Conservation (phyloP, 176 grass and related monocot genomes). For the Neostapfia colusana region DNA sequence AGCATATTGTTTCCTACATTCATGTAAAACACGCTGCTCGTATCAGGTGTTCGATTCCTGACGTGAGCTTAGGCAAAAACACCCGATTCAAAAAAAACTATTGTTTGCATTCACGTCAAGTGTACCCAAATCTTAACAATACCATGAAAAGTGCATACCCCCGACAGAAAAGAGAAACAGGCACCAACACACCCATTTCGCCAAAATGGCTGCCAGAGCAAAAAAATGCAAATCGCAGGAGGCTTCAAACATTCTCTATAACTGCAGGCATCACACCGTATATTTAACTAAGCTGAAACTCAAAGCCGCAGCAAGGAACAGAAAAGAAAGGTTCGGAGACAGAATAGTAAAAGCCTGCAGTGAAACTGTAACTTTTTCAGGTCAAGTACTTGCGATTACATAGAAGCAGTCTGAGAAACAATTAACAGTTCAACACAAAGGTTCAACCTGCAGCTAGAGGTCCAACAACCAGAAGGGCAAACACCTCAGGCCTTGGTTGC, state of each 20-base stretch:
- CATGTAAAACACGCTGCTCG: no score
- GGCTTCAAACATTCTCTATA: neutral
- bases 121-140: no score
- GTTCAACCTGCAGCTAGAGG: neutral
- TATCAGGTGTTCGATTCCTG: no score
- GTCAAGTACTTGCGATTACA: conserved; percentile 35
- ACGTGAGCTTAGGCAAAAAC: no score
- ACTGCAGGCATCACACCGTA: neutral
- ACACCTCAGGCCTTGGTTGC: neutral
- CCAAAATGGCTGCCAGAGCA: neutral
- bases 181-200: neutral
- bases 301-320: conserved; percentile 1
- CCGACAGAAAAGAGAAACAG: neutral
- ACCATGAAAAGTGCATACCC: no score
- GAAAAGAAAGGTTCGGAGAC: neutral
- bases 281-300: neutral
- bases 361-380: conserved; percentile 33
- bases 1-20: no score
- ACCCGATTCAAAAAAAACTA: no score
- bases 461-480: neutral
- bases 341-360: neutral
- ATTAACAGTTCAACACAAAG: conserved; percentile 11
- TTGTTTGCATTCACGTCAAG: no score
- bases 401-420: conserved; percentile 27
- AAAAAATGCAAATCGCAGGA: neutral